A percentile compares a stretch with the other conserved stretches of the same genome.
Evolutionary conservation across 2,329 filamentous ascomycete genomes (phyloP).

Genomic region (Epichloe gansuensis): DNA sequence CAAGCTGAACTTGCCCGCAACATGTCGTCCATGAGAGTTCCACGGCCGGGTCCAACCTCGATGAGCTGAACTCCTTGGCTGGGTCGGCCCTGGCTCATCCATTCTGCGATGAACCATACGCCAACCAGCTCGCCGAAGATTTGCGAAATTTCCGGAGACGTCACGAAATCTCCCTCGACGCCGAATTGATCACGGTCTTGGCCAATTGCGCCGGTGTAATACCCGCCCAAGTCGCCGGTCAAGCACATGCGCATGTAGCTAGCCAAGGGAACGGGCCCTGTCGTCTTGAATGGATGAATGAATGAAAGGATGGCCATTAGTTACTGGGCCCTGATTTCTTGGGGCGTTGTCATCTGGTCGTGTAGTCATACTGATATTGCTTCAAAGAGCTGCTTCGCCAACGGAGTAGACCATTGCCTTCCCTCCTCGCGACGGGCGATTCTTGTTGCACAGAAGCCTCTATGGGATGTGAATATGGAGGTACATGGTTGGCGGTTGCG

Average conservation of each 20-base stretch:
- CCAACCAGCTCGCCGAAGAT: slow-evolving; percentile 91
- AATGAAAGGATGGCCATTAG: background rate
- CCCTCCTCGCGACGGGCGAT: slow-evolving; percentile 15
- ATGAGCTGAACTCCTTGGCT: slow-evolving; percentile 72
- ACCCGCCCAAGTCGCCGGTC: slow-evolving; percentile 79
- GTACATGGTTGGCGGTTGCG: background rate
- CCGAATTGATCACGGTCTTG: slow-evolving; percentile 77
- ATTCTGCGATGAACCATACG: slow-evolving; percentile 92
- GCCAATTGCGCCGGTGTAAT: slow-evolving; percentile 70
- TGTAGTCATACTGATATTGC: slow-evolving; percentile 60
- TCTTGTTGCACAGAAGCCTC: slow-evolving; percentile 1
- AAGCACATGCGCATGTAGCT: slow-evolving; percentile 98
- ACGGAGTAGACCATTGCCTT: slow-evolving; percentile 78
- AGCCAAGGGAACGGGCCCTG: slow-evolving; percentile 82
- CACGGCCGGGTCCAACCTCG: slow-evolving; percentile 86
- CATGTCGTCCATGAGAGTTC: slow-evolving; percentile 95
- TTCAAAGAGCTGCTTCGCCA: slow-evolving; percentile 76
- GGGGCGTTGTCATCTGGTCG: background rate
- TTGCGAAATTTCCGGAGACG: slow-evolving; percentile 94
- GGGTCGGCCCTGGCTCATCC: slow-evolving; percentile 78
- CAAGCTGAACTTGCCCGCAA: slow-evolving; percentile 53
- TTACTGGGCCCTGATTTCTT: background rate
- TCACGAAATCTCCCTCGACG: slow-evolving; percentile 88
- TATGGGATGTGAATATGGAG: background rate
- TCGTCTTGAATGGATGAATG: slow-evolving; percentile 33